Evolutionary conservation across 768 basidiomycete genomes (phyloP).

Genomic region (Kwoniella bestiolae): DNA sequence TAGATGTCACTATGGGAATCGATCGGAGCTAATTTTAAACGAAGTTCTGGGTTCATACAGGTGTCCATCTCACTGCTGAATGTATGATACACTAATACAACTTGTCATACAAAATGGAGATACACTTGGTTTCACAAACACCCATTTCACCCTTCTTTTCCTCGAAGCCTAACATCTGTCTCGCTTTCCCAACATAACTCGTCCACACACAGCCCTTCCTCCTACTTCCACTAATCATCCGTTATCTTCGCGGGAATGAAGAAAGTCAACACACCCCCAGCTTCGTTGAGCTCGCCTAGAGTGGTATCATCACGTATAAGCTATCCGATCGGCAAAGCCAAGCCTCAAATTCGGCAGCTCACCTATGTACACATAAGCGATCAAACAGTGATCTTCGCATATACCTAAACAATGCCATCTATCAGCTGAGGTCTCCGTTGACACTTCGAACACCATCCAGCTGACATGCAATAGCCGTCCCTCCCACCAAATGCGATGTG

Average conservation of each 20-base stretch:
- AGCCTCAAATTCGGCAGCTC: conserved; percentile 9
- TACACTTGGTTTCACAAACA: no score
- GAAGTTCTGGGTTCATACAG: no score
- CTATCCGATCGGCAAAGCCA: neutral
- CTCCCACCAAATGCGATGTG: conserved; percentile 49
- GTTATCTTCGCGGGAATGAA: conserved; percentile 53
- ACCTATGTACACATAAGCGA: conserved; percentile 58
- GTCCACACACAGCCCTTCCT: no score
- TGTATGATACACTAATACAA: neutral
- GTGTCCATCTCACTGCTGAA: no score
- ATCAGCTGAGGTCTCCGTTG: no score
- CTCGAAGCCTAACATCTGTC: no score
- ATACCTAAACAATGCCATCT: conserved; percentile 39
- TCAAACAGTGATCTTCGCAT: conserved; percentile 54
- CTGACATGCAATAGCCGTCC: conserved; percentile 51
- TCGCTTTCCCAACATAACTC: no score
- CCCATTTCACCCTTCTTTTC: no score
- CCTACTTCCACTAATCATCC: conserved; percentile 29
- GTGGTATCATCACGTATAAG: neutral
- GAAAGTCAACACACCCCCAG: conserved; percentile 56
- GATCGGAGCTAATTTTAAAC: no score
- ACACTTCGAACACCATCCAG: neutral
- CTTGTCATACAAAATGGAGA: no score
- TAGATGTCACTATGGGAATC: no score
- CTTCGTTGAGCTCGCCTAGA: conserved; percentile 50